These are phyloP conservation scores for Eucalyptus urophylla DNA, from an alignment of 345 rosid species.

Conservation along the genomic window DNA sequence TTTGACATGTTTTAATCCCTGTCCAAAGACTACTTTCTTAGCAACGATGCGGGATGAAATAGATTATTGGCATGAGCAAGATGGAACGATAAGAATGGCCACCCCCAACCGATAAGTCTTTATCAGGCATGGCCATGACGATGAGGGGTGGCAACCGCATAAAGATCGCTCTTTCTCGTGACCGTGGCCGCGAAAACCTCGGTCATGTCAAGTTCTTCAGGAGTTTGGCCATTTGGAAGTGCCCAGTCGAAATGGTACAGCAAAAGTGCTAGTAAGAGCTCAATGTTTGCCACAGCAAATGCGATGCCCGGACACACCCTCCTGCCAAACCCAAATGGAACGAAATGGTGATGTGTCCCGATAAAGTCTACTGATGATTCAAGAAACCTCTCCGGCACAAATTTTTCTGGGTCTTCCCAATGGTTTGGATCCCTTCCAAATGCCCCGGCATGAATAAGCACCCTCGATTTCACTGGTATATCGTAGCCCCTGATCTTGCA, in stretches of 20 bases:
- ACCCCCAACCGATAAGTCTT: neutral
- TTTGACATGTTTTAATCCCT: neutral
- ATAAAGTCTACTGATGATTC: neutral
- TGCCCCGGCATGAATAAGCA: neutral
- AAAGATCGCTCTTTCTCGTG: neutral
- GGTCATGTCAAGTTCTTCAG: neutral
- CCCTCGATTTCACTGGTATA: neutral
- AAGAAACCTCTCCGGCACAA: conserved; percentile 1
- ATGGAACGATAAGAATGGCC: neutral
- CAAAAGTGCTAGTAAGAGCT: neutral
- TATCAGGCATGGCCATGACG: neutral
- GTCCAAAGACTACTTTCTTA: neutral
- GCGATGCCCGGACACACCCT: neutral
- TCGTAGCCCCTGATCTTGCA: conserved; percentile 7
- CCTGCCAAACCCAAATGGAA: conserved; percentile 5
- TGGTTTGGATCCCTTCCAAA: neutral
- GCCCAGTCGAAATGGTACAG: neutral
- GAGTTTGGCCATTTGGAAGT: neutral
- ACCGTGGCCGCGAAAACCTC: neutral
- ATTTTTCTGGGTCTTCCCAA: neutral
- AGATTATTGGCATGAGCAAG: neutral
- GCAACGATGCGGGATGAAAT: neutral
- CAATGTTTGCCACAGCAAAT: neutral
- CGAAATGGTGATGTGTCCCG: neutral
- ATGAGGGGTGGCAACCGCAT: neutral